These are phyloP conservation scores for Fusarium duplospermum DNA, from an alignment of 2,329 filamentous ascomycete genomes.

Conservation along the genomic window DNA sequence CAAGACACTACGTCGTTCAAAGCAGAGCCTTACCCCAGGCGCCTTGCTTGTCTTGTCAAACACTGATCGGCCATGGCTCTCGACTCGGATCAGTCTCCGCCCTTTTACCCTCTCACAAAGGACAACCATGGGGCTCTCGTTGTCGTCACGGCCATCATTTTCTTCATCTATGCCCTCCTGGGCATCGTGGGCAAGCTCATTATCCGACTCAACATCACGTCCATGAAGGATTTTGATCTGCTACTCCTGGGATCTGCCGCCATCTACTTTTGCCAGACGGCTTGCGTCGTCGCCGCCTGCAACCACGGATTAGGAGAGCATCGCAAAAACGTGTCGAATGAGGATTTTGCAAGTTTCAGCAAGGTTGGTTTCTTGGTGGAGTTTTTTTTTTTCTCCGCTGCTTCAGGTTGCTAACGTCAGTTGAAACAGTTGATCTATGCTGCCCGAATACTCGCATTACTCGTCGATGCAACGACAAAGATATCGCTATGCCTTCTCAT, in stretches of 20 bases:
- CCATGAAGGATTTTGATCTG: slow-evolving; percentile 36
- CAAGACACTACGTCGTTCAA: background rate
- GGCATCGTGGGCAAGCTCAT: slow-evolving; percentile 36
- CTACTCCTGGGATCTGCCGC: slow-evolving; percentile 9
- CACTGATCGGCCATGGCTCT: slow-evolving; percentile 15
- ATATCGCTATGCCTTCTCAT: slow-evolving; percentile 39
- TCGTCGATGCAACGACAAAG: slow-evolving; percentile 34
- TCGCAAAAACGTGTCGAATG: slow-evolving; percentile 2
- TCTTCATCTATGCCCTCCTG: slow-evolving; percentile 36
- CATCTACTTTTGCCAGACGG: slow-evolving; percentile 36
- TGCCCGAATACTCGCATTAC: slow-evolving; percentile 30
- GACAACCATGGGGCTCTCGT: slow-evolving; percentile 38
- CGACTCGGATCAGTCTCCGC: slow-evolving; percentile 23
- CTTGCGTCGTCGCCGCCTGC: slow-evolving; percentile 33
- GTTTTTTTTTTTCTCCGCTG: background rate
- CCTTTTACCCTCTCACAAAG: slow-evolving; percentile 37
- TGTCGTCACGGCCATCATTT: slow-evolving; percentile 34
- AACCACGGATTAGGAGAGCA: slow-evolving; percentile 29
- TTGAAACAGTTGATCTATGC: slow-evolving; percentile 33
- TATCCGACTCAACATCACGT: slow-evolving; percentile 41
- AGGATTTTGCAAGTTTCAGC: slow-evolving; percentile 21
- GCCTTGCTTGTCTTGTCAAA: background rate
- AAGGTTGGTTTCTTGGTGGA: slow-evolving; percentile 14
- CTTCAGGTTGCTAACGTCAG: slow-evolving; percentile 5
- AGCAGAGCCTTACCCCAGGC: background rate